Evolutionary conservation across 129 eudicot genomes (phyloP), one percentile per base, ranked within the genome.

Genomic region (Chrysanthemum lavandulifolium): DNA sequence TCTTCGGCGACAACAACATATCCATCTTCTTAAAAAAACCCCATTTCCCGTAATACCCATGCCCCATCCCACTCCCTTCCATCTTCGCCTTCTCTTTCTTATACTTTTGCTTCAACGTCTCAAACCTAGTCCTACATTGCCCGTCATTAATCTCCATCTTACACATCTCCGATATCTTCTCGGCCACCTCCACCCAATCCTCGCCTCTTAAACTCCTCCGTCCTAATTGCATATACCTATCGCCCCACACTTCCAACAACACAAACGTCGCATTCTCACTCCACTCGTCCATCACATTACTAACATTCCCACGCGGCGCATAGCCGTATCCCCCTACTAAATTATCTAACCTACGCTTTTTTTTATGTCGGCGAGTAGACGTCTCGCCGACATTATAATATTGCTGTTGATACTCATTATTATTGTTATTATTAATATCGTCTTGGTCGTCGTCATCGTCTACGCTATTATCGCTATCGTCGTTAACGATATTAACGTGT

Each of bases 131-230:
- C 67, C 97, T 77, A 76, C 98, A 90, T 69, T 84, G 87, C 0
- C 65, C 61, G n/a, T 80, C 96, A 10, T 77, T 80, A 49, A 84
- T 82, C 73, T 86, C 90, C 43, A 69, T 68, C 47, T 85, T 86
- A 54, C 87, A 76, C 85, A 77, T 79, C 29, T 88, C 92, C 1
- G 87, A 79, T 0, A 94, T 87, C 69, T 88, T 90, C 76, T 94
- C 98, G 0, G 93, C 83, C 31, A 94, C 92, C 31, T 94, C 98
- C 21, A 65, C 65, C 98, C 98, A 94, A 62, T 94, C 98, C 54
- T 94, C 97, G 0, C 69, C 58, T 80, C 97, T 77, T 65, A 94
- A 74, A 82, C 97, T 94, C 76, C 79, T 86, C 81, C 97, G 79
- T 21, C 97, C 98, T 61, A 87, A 53, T 56, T 94, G 86, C 79